Percentiles rank a stretch among this genome's conserved stretches.
These are phyloP conservation scores for Cladosporium cucumerinum DNA, from an alignment of 2,329 filamentous ascomycete species.

Conservation along the genomic window DNA sequence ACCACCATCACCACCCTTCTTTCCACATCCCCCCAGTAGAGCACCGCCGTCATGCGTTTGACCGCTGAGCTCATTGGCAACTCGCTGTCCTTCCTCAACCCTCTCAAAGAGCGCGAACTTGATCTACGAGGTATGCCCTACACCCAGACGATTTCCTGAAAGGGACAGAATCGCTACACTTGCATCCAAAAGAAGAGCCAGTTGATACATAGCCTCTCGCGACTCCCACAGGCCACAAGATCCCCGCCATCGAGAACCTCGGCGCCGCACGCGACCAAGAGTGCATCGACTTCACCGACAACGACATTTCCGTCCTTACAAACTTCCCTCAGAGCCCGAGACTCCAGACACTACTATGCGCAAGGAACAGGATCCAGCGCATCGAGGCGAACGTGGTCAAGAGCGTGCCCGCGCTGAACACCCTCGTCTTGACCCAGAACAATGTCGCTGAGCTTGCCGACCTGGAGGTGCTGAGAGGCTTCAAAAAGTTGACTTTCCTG, in stretches of 20 bases:
- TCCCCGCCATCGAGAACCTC: conserved; percentile 95
- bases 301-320: conserved; percentile 82
- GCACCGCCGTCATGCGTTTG: conserved; percentile 69
- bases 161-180: conserved; percentile 93
- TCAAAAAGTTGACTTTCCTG: conserved; percentile 72
- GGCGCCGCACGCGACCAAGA: conserved; percentile 94
- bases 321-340: conserved; percentile 93
- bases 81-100: conserved; percentile 97
- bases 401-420: conserved; percentile 76
- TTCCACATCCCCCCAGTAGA: not conserved
- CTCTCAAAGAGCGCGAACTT: conserved; percentile 96
- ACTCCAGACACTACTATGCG: conserved; percentile 80
- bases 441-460: conserved; percentile 80
- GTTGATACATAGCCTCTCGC: conserved; percentile 45
- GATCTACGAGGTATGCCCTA: conserved; percentile 91
- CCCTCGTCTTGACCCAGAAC: conserved; percentile 80
- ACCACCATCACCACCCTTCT: not conserved
- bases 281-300: conserved; percentile 97
- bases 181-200: conserved; percentile 39
- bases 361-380: conserved; percentile 78
- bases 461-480: conserved; percentile 71
- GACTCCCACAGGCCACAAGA: conserved; percentile 82
- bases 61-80: conserved; percentile 90
- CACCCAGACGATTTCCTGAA: conserved; percentile 56
- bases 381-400: conserved; percentile 74